Conservation (phyloP, 345 rosid genomes). For the Mallotus nudiflorus region DNA sequence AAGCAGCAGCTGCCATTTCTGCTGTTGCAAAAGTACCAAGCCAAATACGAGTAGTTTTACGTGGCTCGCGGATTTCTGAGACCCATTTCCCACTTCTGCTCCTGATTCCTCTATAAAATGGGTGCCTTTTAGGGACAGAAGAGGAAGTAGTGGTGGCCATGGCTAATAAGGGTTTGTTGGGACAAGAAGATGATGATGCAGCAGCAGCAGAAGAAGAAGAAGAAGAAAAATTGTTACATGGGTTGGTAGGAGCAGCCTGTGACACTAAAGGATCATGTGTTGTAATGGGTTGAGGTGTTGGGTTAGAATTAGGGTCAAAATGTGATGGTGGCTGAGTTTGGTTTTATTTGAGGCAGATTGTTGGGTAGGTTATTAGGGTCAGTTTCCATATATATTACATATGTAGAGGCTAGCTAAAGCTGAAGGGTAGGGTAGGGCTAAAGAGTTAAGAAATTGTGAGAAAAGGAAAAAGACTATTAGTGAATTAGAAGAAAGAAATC, state of each 20-base stretch:
- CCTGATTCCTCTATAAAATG: slow-evolving; percentile 65
- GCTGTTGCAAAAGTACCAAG: slow-evolving; percentile 80
- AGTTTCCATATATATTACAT: slow-evolving; percentile 17
- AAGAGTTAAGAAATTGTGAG: neutral
- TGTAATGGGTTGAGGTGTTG: too few species aligned
- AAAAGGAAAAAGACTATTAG: neutral
- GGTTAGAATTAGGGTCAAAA: slow-evolving; percentile 21
- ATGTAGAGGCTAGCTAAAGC: too few species aligned
- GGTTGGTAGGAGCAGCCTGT: slow-evolving; percentile 19
- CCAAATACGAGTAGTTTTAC: slow-evolving; percentile 86
- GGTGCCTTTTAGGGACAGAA: slow-evolving; percentile 42
- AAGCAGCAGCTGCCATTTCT: slow-evolving; percentile 90
- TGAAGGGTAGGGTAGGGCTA: neutral
- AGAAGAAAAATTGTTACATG: slow-evolving; percentile 22
- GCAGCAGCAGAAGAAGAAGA: slow-evolving; percentile 26
- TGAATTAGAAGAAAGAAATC: neutral
- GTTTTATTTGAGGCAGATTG: slow-evolving; percentile 30
- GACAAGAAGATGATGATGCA: too few species aligned
- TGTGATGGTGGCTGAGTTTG: slow-evolving; percentile 21
- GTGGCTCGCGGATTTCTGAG: slow-evolving; percentile 88
- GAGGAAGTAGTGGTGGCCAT: slow-evolving; percentile 16
- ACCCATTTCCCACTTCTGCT: slow-evolving; percentile 89
- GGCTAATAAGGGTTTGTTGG: neutral
- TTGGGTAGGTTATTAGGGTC: slow-evolving; percentile 33
- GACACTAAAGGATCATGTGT: slow-evolving; percentile 19